Evolutionary conservation across 2,329 filamentous ascomycete species (phyloP), one percentile per base, ranked within the genome.

Genomic region (Incumbomyces lentus): DNA sequence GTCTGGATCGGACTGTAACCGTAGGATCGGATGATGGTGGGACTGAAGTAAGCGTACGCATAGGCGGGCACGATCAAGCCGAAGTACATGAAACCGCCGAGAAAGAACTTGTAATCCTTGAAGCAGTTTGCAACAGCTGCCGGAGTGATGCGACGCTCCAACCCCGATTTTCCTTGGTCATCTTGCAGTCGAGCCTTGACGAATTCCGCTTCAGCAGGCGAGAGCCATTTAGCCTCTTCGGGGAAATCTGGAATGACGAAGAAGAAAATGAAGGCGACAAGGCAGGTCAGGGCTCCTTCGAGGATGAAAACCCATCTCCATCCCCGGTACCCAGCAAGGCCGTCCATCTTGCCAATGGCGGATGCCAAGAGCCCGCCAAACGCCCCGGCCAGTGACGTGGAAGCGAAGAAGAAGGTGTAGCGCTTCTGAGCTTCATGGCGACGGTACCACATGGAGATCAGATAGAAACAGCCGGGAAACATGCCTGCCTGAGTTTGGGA

Each of bases 321-420:
- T 40, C 68, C 69, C 46, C 41, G 64, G 61, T 89, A 92, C 11
- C 76, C 72, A 19, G 64, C 62, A 6, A 66, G 54, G 2, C 73
- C 73, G 1, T 69, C 56, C 72, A 82, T 78, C 58, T 78, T 73
- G 29, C 75, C 71, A 42, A 82, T 74, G 17, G 70, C 78, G 29
- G 72, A 73, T 2, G 78, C 78, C 13, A 82, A 64, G 8, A 82
- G 66, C 14, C 78, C 78, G 40, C 79, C 77, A 51, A 81, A 81
- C 1, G 78, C 77, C 38, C 78, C 77, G 1, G 78, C 76, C 1
- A 79, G 66, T 1, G 74, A 76, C 1, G 78, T 76, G 6, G 73
- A 86, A 59, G 78, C 81, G 71, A 96, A 96, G 73, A 96, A 96
- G 71, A 96, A 89, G 13, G 82, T 85, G 67, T 89, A 95, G 26